These are phyloP conservation scores for Penicillium coffeae DNA, from an alignment of 495 filamentous ascomycete genomes.

Conservation along the genomic window DNA sequence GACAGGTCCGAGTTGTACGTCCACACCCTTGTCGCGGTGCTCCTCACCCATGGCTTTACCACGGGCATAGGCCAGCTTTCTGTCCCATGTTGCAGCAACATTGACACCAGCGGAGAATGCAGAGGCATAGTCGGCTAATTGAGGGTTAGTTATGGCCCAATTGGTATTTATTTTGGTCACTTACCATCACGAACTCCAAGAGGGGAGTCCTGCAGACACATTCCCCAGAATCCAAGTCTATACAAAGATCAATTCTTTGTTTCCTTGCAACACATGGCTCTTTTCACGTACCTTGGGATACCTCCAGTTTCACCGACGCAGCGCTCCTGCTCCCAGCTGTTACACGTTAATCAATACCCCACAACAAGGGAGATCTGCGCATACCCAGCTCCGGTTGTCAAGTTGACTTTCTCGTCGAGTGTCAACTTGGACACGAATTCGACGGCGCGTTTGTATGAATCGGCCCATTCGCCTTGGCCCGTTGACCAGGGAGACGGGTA, in stretches of 20 bases:
- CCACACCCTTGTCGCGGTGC: slow-evolving; percentile 76
- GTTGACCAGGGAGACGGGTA: slow-evolving; percentile 85
- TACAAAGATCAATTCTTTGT: slow-evolving; percentile 2
- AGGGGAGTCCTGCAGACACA: slow-evolving; percentile 90
- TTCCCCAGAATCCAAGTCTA: slow-evolving; percentile 73
- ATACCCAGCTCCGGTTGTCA: slow-evolving; percentile 82
- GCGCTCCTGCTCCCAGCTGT: slow-evolving; percentile 67
- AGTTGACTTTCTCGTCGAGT: slow-evolving; percentile 84
- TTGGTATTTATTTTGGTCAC: slow-evolving; percentile 7
- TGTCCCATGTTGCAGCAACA: slow-evolving; percentile 76
- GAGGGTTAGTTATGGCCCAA: neutral
- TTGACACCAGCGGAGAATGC: slow-evolving; percentile 81
- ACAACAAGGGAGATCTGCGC: slow-evolving; percentile 2
- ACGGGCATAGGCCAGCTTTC: slow-evolving; percentile 65
- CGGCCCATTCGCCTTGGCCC: slow-evolving; percentile 68
- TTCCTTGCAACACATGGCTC: neutral
- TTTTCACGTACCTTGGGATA: slow-evolving; percentile 33
- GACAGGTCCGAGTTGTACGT: slow-evolving; percentile 83
- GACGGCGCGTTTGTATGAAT: slow-evolving; percentile 72
- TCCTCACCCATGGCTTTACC: slow-evolving; percentile 79
- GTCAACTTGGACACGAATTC: slow-evolving; percentile 81
- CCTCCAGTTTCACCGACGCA: slow-evolving; percentile 71
- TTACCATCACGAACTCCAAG: slow-evolving; percentile 72
- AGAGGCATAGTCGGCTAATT: slow-evolving; percentile 66
- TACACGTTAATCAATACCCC: neutral